These are phyloP conservation scores for Priceomyces fermenticarens DNA, from an alignment of 805 yeast genomes.

Conservation along the genomic window DNA sequence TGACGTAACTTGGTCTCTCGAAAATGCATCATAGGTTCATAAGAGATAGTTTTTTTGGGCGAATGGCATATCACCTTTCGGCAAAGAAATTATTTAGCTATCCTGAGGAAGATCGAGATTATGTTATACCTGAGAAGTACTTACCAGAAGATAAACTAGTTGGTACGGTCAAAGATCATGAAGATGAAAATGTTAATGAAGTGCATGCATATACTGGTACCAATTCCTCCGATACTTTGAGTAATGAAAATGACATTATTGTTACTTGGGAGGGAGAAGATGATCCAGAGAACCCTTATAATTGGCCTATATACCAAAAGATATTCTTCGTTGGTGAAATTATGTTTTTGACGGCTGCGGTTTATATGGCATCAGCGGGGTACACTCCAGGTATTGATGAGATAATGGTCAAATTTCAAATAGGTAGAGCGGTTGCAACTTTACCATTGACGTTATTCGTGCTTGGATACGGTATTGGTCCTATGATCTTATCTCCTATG, in stretches of 20 bases:
- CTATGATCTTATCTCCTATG: constrained; percentile 52
- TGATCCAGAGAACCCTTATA: constrained; percentile 50
- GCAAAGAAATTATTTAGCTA: constrained; percentile 17
- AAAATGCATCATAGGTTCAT: constrained; percentile 11
- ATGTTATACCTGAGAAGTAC: constrained; percentile 25
- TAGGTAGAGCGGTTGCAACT: constrained; percentile 39
- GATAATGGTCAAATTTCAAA: constrained; percentile 41
- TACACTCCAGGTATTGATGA: constrained; percentile 46
- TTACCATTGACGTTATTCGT: constrained; percentile 51
- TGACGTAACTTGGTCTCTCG: no score
- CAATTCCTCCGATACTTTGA: background rate
- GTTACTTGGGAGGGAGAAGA: constrained; percentile 28
- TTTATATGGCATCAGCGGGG: constrained; percentile 51
- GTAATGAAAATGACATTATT: constrained; percentile 1
- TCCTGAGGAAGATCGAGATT: constrained; percentile 23
- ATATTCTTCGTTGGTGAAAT: constrained; percentile 31
- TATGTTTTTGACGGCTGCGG: constrained; percentile 41
- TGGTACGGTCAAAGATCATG: no score
- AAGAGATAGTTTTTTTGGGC: constrained; percentile 23
- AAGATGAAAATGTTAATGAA: background rate
- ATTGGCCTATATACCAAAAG: constrained; percentile 46
- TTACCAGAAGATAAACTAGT: no score
- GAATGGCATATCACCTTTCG: constrained; percentile 22
- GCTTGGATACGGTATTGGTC: constrained; percentile 57
- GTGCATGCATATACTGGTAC: no score